Base-by-base conservation (phyloP, 2,329 filamentous ascomycete genomes). In the Scedosporium dehoogii region DNA sequence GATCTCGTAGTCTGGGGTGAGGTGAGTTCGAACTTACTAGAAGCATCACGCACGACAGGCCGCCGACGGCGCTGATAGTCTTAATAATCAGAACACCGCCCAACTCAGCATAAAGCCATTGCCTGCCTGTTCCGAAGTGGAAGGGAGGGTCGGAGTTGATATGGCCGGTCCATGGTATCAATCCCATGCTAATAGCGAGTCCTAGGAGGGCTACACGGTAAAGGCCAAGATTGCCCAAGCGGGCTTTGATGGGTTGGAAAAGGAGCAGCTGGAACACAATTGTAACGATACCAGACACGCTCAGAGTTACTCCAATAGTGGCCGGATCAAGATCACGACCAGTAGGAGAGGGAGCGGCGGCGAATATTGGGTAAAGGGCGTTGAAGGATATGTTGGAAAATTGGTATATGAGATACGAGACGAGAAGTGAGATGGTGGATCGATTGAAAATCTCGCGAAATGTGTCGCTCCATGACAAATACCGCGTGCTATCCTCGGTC, bases 361-460 rank as follows among this genome's bases (percentile, higher is more conserved):
- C 90, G 69, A 97, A 99, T 61, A 97, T 93, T 0, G 94, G 94
- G 69, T 96, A 99, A 0, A 99, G 79, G 18, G 91, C 93, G 74
- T 96, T 97, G 81, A 92, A 99, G 3, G 91, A 92, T 67, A 97
- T 91, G 73, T 97, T 97, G 64, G 90, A 87, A 4, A 99, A 81
- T 70, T 97, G 92, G 71, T 97, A 99, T 59, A 97, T 88, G 53
- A 97, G 84, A 70, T 96, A 97, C 0, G 92, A 96, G 60, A 85
- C 73, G 5, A 99, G 82, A 0, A 99, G 82, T 2, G 96, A 78
- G 12, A 97, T 73, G 0, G 92, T 96, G 64, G 94, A 92, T 63
- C 86, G 82, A 69, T 90, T 96, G 59, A 93, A 80, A 1, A 96
- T 70, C 53, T 82, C 77, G n/a, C 73, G 76, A 75, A 80, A 80